A percentile compares a stretch with the other conserved stretches of the same genome.
phyloP scores from a whole-genome alignment of 805 yeast genomes.

The Spathaspora arborariae region DNA sequence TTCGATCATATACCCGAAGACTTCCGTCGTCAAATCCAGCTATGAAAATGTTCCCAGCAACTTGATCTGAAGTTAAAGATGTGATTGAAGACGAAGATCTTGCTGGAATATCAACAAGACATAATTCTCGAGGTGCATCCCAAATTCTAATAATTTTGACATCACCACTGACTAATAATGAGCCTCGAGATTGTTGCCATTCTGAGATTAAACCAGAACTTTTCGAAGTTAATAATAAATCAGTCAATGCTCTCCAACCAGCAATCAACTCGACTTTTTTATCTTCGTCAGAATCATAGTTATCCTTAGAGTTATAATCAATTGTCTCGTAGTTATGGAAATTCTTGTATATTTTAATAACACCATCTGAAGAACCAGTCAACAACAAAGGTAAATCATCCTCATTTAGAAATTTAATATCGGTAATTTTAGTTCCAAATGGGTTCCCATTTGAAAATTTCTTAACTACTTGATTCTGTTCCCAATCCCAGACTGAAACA shows the following conservation, averaged over 20 bases:
- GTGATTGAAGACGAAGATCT: conserved; percentile 87
- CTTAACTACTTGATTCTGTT: conserved; percentile 48
- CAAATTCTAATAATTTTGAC: conserved; percentile 86
- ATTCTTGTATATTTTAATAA: conserved; percentile 79
- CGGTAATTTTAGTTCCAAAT: conserved; percentile 84
- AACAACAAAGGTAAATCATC: conserved; percentile 84
- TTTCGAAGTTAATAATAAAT: conserved; percentile 72
- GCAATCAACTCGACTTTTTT: conserved; percentile 58
- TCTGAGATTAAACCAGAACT: conserved; percentile 83
- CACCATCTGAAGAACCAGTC: conserved; percentile 92
- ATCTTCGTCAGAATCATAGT: conserved; percentile 14
- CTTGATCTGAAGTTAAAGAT: conserved; percentile 88
- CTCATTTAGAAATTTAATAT: conserved; percentile 80
- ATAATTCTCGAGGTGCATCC: conserved; percentile 94
- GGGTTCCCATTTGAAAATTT: conserved; percentile 83
- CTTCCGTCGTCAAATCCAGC: conserved; percentile 93
- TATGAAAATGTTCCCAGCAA: conserved; percentile 84
- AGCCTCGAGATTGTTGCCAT: conserved; percentile 96
- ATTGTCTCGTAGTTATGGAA: conserved; percentile 45
- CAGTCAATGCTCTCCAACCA: conserved; percentile 92
- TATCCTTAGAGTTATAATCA: conserved; percentile 18
- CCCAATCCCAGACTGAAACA: conserved; percentile 89
- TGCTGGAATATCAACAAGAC: conserved; percentile 85
- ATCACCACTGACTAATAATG: conserved; percentile 89
- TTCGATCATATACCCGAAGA: conserved; percentile 83